Evolutionary conservation across 139 green algal genomes (phyloP), one percentile per base, ranked within the genome.

Genomic region (Asterochloris erici): DNA sequence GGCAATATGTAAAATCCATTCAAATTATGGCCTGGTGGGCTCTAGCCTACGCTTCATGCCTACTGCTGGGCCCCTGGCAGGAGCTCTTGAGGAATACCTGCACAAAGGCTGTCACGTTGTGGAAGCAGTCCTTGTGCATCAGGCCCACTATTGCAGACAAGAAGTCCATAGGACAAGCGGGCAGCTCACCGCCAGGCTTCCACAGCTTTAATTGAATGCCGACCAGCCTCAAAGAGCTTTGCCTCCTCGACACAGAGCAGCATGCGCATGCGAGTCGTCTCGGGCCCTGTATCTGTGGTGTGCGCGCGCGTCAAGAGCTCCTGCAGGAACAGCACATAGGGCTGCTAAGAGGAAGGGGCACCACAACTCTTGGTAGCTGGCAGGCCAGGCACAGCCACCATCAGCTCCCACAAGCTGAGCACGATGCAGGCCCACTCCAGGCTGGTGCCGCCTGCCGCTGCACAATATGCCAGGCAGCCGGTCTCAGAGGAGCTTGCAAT

Each of bases 261-360:
- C 24, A 38, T 61, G 78, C 90, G 85, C 27, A 91, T 69, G 24
- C 68, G 29, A 11, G 62, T 85, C 38, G 78, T 74, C 54, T 88
- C 87, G 29, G 74, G 80, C 54, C 79, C 85, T 64, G 69, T 87
- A n/a, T 91, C 87, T 27, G 83, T 77, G 24, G 70, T 68, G 11
- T 87, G 87, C 26, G 87, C 87, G 60, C 84, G 86, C 11, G 74
- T 87, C 63, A 92, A 78, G 61, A 92, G 74, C 70, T 92, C 88
- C 85, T 88, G 84, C 74, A 82, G 11, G 11, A 9, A 76, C 26
- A 15, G 26, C 24, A 76, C 4, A 23, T 4, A 13, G 21, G 66
- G 21, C 66, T 9, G 21, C 10, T 71, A 24, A 24, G 14, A 24
- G 63, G 14, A 14, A 24, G 63, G 16, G 63, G 63, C 63, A 69